Evolutionary conservation across 2,329 filamentous ascomycete species (phyloP), one percentile per base, ranked within the genome.

Genomic region (Talaromyces sp.): DNA sequence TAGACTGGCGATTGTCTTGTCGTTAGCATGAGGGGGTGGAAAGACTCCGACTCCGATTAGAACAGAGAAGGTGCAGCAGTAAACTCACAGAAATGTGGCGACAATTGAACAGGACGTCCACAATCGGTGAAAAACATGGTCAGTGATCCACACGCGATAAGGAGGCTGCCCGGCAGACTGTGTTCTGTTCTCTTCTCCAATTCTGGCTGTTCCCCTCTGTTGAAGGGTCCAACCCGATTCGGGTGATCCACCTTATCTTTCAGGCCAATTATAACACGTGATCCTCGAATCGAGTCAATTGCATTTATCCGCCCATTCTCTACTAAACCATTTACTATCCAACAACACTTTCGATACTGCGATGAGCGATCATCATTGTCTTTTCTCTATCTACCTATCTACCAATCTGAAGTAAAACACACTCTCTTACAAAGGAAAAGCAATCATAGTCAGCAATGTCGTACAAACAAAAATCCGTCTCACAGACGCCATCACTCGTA

Each of bases 21-120:
- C n/a, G 52, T 59, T 59, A 59, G 56, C 37, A 59, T 59, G 52
- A 56, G 52, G 33, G 27, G 52, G 52, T 37, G 11, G 10, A 22
- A 27, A 45, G 39, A 59, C 37, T 58, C 56, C 39, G 56, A 58
- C 25, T 50, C 47, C 47, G 11, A 49, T 31, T 27, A 58, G 52
- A 39, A 31, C 56, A 45, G 56, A 41, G 22, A 41, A 43, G 13
- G 13, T 58, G 19, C 31, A 37, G 54, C 9, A 39, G 35, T n/a
- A 19, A 33, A 59, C 56, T 39, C 22, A 59, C 56, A 59, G 39
- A 45, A 45, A 45, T 43, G 35, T 25, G n/a, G 33, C 52, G 8
- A 37, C 11, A 15, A 33, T 33, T 15, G 37, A 45, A 15, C n/a
- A 33, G 10, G 15, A 45, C 49, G 17, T 33, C 17, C 25, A 52